Conservation (phyloP, 495 filamentous ascomycete genomes). For the Schizothecium vesticola region DNA sequence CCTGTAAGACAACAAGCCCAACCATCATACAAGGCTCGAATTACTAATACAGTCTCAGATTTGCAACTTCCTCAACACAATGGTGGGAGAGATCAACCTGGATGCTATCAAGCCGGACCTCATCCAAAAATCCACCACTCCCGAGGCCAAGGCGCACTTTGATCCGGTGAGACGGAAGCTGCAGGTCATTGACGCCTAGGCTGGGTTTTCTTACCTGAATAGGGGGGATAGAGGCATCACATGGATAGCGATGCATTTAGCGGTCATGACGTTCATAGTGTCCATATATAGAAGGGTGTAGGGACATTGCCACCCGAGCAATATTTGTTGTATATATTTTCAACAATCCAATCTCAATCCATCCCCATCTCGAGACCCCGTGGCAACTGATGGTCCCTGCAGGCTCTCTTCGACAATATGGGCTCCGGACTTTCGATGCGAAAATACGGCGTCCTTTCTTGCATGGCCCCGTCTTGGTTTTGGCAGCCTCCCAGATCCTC, state of each 20-base stretch:
- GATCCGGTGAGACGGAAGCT: conserved; percentile 43
- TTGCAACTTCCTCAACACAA: conserved; percentile 49
- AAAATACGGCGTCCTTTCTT: too few species aligned
- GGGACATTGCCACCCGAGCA: neutral
- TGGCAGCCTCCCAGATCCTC: neutral
- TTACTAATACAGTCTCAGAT: conserved; percentile 29
- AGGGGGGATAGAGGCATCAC: neutral
- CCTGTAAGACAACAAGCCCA: conserved; percentile 51
- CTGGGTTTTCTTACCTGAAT: neutral
- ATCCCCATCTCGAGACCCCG: neutral
- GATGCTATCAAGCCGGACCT: conserved; percentile 30
- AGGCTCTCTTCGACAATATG: neutral
- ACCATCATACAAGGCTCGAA: neutral
- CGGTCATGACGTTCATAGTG: neutral
- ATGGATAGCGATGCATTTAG: neutral
- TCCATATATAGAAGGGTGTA: neutral
- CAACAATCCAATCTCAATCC: neutral
- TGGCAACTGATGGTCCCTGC: neutral
- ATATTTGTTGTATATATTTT: neutral
- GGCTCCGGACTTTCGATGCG: too few species aligned
- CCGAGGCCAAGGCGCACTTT: conserved; percentile 26
- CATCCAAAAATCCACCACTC: conserved; percentile 13
- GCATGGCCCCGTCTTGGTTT: too few species aligned
- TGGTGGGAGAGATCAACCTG: conserved; percentile 50
- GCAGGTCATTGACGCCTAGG: conserved; percentile 17